phyloP scores from a whole-genome alignment of 179 eudicot species.

The Monotropa hypopitys region DNA sequence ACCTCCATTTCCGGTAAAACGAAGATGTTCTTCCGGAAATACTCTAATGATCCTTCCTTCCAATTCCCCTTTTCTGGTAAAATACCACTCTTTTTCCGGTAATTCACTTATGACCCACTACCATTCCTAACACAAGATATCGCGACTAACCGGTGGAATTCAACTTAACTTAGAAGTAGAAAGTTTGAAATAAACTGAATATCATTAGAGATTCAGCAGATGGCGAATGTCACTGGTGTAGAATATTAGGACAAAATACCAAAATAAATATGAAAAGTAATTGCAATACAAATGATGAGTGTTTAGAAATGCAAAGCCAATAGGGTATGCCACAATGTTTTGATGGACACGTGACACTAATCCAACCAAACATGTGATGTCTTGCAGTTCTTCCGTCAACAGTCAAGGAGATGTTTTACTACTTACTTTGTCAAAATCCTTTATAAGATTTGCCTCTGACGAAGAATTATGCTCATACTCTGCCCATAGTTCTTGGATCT shows the following conservation, averaged over 20 bases:
- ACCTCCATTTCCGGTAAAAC: too few relatives aligned
- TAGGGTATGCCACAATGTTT: background rate
- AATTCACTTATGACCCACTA: too few relatives aligned
- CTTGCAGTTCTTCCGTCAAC: background rate
- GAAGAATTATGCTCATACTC: constrained; percentile 86
- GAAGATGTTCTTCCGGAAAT: too few relatives aligned
- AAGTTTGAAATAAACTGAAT: background rate
- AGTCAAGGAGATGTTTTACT: background rate
- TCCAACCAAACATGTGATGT: background rate
- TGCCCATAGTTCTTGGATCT: constrained; percentile 75
- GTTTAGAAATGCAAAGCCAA: background rate
- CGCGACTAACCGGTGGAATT: background rate
- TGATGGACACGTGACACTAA: background rate
- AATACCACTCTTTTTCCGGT: too few relatives aligned
- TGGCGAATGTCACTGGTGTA: background rate
- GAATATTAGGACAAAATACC: background rate
- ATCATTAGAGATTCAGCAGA: background rate
- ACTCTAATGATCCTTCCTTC: too few relatives aligned
- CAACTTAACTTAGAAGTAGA: background rate
- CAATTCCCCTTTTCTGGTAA: too few relatives aligned
- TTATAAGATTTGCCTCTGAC: constrained; percentile 78
- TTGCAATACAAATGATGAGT: background rate
- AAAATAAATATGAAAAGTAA: background rate
- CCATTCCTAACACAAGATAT: too few relatives aligned
- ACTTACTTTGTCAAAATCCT: constrained; percentile 88